A percentile compares a stretch with the other conserved stretches of the same genome.
These are phyloP conservation scores for Calycina marina DNA, from an alignment of 2,329 filamentous ascomycete species.

Conservation along the genomic window DNA sequence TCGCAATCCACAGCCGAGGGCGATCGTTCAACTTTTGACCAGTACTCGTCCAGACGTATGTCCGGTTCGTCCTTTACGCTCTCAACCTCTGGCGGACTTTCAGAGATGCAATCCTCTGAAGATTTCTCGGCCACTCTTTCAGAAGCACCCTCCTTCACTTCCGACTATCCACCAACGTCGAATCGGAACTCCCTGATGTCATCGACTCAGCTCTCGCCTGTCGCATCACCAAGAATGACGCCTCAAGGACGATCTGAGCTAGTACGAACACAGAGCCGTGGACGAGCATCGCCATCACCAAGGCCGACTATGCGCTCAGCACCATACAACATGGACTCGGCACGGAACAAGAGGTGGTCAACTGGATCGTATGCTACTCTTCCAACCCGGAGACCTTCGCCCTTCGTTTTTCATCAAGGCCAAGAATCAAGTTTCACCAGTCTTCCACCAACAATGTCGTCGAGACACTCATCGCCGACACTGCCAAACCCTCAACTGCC, in stretches of 20 bases:
- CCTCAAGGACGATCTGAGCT: conserved; percentile 44
- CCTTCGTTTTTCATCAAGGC: conserved; percentile 47
- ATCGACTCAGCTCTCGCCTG: conserved; percentile 56
- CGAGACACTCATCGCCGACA: conserved; percentile 33
- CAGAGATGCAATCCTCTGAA: conserved; percentile 57
- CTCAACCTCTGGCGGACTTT: conserved; percentile 49
- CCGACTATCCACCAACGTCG: conserved; percentile 51
- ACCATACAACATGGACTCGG: conserved; percentile 54
- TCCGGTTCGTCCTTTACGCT: conserved; percentile 63
- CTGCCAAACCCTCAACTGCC: conserved; percentile 32
- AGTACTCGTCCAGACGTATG: conserved; percentile 43
- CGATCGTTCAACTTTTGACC: conserved; percentile 35
- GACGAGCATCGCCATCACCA: conserved; percentile 57
- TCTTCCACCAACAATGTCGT: conserved; percentile 38
- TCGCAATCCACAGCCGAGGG: conserved; percentile 32
- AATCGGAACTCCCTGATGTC: conserved; percentile 58
- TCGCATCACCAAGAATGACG: conserved; percentile 54
- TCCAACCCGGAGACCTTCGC: conserved; percentile 38
- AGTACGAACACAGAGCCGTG: conserved; percentile 50
- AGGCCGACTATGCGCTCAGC: conserved; percentile 52
- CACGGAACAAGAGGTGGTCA: conserved; percentile 61
- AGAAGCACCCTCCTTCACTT: conserved; percentile 51
- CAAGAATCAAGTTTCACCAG: conserved; percentile 44
- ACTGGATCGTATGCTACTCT: conserved; percentile 55
- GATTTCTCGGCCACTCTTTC: conserved; percentile 53